Evolutionary conservation across 352 stramenopile species (phyloP).

Genomic region (Globisporangium canariense): DNA sequence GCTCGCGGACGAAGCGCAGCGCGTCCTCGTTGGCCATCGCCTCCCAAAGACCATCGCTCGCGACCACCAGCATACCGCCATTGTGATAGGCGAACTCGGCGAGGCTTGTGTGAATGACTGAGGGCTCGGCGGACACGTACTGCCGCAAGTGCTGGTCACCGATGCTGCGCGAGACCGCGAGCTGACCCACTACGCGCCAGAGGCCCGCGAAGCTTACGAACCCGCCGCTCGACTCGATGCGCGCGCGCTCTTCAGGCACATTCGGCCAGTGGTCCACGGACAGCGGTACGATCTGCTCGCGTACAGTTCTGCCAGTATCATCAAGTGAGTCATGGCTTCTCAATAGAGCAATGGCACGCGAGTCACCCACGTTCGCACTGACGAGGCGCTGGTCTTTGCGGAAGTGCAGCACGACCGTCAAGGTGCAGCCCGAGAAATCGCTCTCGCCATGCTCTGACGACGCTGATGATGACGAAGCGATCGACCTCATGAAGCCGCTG

Average conservation of each 20-base stretch:
- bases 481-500: slow-evolving; percentile 27
- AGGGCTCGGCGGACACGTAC: slow-evolving; percentile 80
- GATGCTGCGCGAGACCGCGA: slow-evolving; percentile 91
- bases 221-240: slow-evolving; percentile 75
- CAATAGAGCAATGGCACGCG: slow-evolving; percentile 58
- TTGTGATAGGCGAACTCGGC: not conserved
- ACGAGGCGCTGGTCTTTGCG: slow-evolving; percentile 44
- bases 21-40: slow-evolving; percentile 57
- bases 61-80: slow-evolving; percentile 43
- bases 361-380: slow-evolving; percentile 85
- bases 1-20: slow-evolving; percentile 41
- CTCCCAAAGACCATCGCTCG: slow-evolving; percentile 79
- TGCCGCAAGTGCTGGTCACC: slow-evolving; percentile 86
- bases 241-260: slow-evolving; percentile 33
- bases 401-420: slow-evolving; percentile 75
- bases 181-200: slow-evolving; percentile 86
- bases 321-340: not conserved
- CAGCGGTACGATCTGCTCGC: slow-evolving; percentile 22
- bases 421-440: slow-evolving; percentile 77
- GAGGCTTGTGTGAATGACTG: slow-evolving; percentile 49
- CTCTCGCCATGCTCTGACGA: slow-evolving; percentile 2
- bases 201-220: slow-evolving; percentile 69
- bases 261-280: slow-evolving; percentile 70
- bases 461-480: slow-evolving; percentile 8
- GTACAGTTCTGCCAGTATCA: not conserved